Evolutionary conservation across 495 filamentous ascomycete genomes (phyloP), one percentile per base, ranked within the genome.

Genomic region (Aspergillus bridgeri): DNA sequence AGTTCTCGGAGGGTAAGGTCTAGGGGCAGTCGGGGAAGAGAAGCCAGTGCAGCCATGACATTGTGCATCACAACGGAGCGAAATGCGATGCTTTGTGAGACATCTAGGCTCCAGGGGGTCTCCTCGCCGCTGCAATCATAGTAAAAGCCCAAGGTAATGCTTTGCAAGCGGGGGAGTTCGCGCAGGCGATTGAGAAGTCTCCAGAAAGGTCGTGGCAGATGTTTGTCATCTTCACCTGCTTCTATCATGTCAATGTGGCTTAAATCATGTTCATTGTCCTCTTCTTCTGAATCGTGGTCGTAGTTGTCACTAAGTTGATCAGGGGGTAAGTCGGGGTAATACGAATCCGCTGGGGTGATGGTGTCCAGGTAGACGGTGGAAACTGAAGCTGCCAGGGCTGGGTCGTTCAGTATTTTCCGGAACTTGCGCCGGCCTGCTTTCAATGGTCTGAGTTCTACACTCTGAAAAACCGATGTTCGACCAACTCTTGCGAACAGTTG

Each of bases 1-100:
- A 64, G 47, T 20, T 70, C 56, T 2, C 44, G 60, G 22, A 70
- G 54, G 2, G 52, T 61, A 2, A 68, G 54, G n/a, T 66, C 67
- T 44, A 50, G 47, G 22, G 56, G 43, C 2, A 48, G 52, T 15
- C 33, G 57, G 42, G 46, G 48, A 15, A 68, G 24, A 11, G 51
- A 55, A 7, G 46, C 58, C 0, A 66, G 42, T 8, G 18, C 18
- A 7, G 50, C 9, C 22, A 64, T 42, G 15, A 59, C 38, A 48
- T 54, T 44, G 20, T 56, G 2, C 44, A 70, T 54, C 24, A 65
- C 19, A 3, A 38, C 43, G 17, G 25, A 42, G 47, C 67, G 63
- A 22, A 64, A 65, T 2, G 9, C 25, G 0, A 17, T 5, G 1
- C 48, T 29, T 48, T 69, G 63, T 18, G n/a, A 22, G 2, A 18